These are phyloP conservation scores for Trypethelium eluteriae DNA, from an alignment of 495 filamentous ascomycete species.

Conservation along the genomic window DNA sequence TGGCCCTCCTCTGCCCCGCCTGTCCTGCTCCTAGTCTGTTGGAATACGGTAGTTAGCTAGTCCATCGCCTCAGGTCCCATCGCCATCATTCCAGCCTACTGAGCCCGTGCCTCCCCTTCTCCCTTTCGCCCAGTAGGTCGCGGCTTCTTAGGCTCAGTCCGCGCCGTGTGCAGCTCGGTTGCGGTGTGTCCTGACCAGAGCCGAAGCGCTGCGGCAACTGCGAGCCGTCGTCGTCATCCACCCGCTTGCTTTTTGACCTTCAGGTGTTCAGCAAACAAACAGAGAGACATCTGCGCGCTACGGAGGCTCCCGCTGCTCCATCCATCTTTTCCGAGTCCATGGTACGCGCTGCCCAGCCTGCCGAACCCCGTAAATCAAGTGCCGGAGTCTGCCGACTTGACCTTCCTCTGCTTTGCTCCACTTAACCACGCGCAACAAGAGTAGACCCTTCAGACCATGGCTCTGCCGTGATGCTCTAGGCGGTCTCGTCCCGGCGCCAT, in stretches of 20 bases:
- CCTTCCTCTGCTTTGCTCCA: not conserved
- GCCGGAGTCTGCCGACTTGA: slow-evolving; percentile 4
- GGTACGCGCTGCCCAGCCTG: not conserved
- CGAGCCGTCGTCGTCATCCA: slow-evolving; percentile 4
- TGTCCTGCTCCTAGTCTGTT: not conserved
- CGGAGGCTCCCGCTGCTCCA: slow-evolving; percentile 2
- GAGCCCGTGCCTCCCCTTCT: not conserved
- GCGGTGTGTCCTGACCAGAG: not conserved
- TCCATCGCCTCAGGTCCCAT: too few relatives aligned
- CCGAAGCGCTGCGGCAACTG: not conserved
- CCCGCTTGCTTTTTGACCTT: not conserved
- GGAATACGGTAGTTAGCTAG: too few relatives aligned
- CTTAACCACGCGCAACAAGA: not conserved
- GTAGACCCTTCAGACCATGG: not conserved
- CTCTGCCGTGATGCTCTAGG: slow-evolving; percentile 2
- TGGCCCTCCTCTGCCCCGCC: not conserved
- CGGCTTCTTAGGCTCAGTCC: not conserved
- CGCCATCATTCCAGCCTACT: not conserved
- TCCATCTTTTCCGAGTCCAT: not conserved
- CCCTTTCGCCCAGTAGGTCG: not conserved
- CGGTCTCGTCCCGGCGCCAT: slow-evolving; percentile 1
- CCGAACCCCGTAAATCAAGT: not conserved
- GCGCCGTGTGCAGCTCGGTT: not conserved
- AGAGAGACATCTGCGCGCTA: not conserved
- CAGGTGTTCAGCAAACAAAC: not conserved